These are phyloP conservation scores for Leucocoprinus birnbaumii DNA, from an alignment of 768 basidiomycete species.

Conservation along the genomic window DNA sequence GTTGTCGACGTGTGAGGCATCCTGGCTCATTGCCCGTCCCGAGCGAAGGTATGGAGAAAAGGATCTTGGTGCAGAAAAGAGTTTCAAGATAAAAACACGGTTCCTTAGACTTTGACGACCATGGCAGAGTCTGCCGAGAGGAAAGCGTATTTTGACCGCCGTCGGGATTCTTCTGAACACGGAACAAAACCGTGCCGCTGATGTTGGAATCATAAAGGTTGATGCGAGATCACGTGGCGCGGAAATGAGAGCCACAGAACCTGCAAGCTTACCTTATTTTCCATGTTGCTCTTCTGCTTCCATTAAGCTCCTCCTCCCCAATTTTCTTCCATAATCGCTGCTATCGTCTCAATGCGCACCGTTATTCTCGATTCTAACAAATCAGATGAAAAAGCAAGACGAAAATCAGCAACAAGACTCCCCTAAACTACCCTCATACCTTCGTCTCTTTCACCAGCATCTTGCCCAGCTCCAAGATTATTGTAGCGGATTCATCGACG, in stretches of 20 bases:
- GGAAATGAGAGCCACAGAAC: no score
- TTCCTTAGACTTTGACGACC: no score
- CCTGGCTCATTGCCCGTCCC: background rate
- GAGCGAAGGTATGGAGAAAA: background rate
- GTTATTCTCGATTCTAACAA: background rate
- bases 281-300: no score
- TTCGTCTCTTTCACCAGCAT: constrained; percentile 1
- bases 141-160: no score
- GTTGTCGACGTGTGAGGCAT: background rate
- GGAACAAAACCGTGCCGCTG: no score
- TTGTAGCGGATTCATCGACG: background rate
- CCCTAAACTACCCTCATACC: constrained; percentile 4
- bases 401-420: background rate
- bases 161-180: no score
- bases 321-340: background rate
- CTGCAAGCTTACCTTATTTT: no score
- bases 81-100: no score
- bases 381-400: background rate
- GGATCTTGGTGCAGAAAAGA: background rate
- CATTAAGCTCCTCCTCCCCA: background rate
- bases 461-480: background rate
- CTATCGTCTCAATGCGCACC: background rate
- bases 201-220: no score
- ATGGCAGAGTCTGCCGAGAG: no score
- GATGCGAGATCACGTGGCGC: no score